Evolutionary conservation across 805 yeast species (phyloP).

Genomic region (Candida schatavii): DNA sequence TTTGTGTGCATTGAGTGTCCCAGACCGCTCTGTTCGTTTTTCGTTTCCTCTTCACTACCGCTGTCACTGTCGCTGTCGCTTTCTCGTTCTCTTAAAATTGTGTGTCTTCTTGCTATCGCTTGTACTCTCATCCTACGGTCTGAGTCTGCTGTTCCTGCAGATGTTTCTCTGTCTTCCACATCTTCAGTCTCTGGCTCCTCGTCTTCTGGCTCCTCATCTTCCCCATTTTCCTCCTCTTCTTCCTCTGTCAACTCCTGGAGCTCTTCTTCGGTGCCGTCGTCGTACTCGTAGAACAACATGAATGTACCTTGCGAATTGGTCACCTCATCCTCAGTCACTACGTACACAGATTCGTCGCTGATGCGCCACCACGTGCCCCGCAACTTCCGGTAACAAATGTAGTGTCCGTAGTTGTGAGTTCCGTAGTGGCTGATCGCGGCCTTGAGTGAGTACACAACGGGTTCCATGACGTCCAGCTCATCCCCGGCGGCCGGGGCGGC

Average conservation of each 20-base stretch:
- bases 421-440: conserved; percentile 93
- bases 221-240: conserved; percentile 15
- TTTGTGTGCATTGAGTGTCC: conserved; percentile 7
- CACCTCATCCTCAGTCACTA: conserved; percentile 79
- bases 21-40: conserved; percentile 15
- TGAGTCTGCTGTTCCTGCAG: background rate
- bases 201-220: conserved; percentile 4
- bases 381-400: conserved; percentile 77
- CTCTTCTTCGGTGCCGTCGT: conserved; percentile 25
- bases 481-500: conserved; percentile 1
- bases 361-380: conserved; percentile 95
- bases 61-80: background rate
- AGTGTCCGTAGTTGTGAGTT: conserved; percentile 96
- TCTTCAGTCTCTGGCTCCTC: background rate
- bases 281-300: conserved; percentile 81
- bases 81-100: background rate
- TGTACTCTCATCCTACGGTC: background rate
- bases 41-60: conserved; percentile 6
- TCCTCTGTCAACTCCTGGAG: conserved; percentile 18
- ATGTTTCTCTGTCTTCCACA: background rate
- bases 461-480: conserved; percentile 18
- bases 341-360: conserved; percentile 83
- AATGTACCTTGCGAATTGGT: conserved; percentile 81
- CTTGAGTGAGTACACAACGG: conserved; percentile 65
- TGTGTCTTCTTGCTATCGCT: background rate